Evolutionary conservation across 805 yeast species (phyloP), one percentile per base, ranked within the genome.

Genomic region (Suhomyces tanzawaensis): DNA sequence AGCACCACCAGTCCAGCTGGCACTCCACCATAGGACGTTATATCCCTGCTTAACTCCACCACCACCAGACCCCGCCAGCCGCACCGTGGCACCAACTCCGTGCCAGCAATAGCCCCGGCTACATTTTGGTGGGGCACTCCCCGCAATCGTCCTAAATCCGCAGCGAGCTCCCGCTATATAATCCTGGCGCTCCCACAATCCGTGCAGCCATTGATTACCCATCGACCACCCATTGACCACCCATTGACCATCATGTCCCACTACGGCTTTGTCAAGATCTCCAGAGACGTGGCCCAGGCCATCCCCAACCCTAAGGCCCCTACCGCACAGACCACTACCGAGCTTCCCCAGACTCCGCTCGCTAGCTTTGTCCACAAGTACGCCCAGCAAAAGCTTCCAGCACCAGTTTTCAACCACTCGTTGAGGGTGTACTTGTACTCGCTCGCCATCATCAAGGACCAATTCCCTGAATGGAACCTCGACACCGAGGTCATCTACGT

Each of bases 401-500:
- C 16, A 6, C 37, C 45, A 37, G 60, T 57, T 7, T 51, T 61
- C 37, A 46, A 51, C 46, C 67, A 61, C 37, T 55, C 62, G 11
- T 42, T 61, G 25, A 47, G 66, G 39, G 66, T 61, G 5, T 61
- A 52, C 37, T 51, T 52, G 25, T 61, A 61, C 41, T 48, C 58
- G 33, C 37, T 48, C 14, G 62, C 64, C 11, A 53, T 60, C 15
- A 53, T 61, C 25, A 47, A 53, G 32, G 66, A 61, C 39, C 64
- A 61, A 32, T 60, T 61, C 39, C 57, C 62, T 3, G 45, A 49
- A 5, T 60, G 65, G 65, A 53, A 56, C 30, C 47, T 61, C 27
- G 60, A 57, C 32, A 35, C 23, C 7, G 64, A 57, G 26, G 59
- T 58, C 9, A 34, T 61, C 15, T 59, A 52, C 34, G 52, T 49